These are phyloP conservation scores for Backusella psychrophila DNA, from an alignment of 192 early-diverging fungal species.

Conservation along the genomic window DNA sequence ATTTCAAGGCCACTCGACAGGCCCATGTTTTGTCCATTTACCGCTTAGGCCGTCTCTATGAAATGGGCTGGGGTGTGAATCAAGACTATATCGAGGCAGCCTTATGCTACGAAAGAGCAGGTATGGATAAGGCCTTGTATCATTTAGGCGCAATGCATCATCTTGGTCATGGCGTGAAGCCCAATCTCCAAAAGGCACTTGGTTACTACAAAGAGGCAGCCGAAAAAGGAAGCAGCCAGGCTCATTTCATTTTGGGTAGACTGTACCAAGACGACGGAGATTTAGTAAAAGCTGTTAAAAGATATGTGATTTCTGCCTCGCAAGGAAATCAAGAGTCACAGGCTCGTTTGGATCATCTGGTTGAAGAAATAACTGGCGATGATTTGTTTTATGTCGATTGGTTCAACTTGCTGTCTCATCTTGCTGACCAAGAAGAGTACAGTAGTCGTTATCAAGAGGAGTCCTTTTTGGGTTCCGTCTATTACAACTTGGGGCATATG, in stretches of 20 bases:
- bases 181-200: not conserved
- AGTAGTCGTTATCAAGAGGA: not conserved
- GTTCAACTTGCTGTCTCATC: not conserved
- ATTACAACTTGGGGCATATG: not conserved
- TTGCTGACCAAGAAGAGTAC: not conserved
- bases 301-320: not conserved
- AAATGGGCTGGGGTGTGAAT: not conserved
- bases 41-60: not conserved
- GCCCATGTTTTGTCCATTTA: not conserved
- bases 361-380: not conserved
- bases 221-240: not conserved
- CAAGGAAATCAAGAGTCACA: not conserved
- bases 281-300: too few species aligned
- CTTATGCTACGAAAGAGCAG: not conserved
- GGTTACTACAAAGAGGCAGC: not conserved
- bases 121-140: not conserved
- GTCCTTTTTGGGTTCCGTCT: not conserved
- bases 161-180: not conserved
- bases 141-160: not conserved
- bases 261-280: not conserved
- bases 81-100: not conserved
- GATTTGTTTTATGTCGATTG: constrained; percentile 5
- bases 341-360: not conserved
- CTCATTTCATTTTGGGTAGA: not conserved
- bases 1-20: not conserved